These are phyloP conservation scores for Wickerhamiella sergipiensis DNA, from an alignment of 805 yeast species.

Conservation along the genomic window DNA sequence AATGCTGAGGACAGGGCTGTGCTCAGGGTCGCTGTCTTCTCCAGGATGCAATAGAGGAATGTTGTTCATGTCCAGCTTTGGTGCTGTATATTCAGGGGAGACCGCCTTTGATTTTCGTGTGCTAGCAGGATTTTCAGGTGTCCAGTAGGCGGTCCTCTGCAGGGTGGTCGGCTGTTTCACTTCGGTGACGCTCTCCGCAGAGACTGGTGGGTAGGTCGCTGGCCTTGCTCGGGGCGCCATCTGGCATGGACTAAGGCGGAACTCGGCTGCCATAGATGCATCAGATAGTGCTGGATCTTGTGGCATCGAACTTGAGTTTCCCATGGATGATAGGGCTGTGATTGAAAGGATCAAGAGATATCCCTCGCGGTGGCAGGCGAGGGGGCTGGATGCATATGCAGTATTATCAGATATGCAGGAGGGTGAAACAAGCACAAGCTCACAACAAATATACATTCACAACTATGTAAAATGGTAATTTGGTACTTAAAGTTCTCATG, in stretches of 20 bases:
- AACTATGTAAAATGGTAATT: no score
- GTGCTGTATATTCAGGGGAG: no score
- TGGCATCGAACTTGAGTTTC: neutral
- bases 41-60: slow-evolving; percentile 10
- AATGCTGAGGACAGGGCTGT: neutral
- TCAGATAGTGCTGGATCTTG: neutral
- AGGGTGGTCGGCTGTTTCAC: no score
- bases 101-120: no score
- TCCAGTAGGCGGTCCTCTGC: no score
- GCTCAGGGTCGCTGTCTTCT: neutral
- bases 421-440: no score
- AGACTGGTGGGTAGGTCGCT: no score
- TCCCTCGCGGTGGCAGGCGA: neutral
- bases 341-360: neutral
- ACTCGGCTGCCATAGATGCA: neutral
- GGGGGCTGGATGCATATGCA: neutral
- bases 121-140: no score
- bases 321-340: neutral
- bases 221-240: neutral
- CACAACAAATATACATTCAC: no score
- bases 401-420: neutral
- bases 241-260: neutral
- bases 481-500: no score
- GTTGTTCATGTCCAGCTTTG: slow-evolving; percentile 5
- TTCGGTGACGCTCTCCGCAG: no score